Percentiles rank a stretch among this genome's conserved stretches.
Evolutionary conservation across 2,329 filamentous ascomycete species (phyloP).

Genomic region (Colletotrichum cereale): DNA sequence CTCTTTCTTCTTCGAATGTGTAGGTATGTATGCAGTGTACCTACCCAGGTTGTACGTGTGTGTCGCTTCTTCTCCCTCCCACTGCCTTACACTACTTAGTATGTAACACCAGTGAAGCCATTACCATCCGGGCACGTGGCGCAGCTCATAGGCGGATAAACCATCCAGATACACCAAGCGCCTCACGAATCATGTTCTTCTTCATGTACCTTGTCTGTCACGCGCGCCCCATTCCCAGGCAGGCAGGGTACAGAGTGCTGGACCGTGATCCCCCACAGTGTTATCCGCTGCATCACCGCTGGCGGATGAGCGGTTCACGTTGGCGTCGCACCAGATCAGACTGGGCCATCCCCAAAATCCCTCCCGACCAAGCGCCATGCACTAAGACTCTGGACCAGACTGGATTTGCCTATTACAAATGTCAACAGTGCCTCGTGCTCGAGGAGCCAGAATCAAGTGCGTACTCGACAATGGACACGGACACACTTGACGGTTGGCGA

Average conservation of each 20-base stretch:
- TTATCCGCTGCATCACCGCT: conserved; percentile 5
- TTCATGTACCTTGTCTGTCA: neutral
- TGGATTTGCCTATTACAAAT: neutral
- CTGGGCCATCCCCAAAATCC: neutral
- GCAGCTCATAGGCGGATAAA: conserved; percentile 31
- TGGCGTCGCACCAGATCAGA: conserved; percentile 1
- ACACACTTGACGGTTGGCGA: neutral
- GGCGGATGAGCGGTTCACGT: neutral
- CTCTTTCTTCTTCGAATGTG: neutral
- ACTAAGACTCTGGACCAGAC: neutral
- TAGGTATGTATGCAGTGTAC: too few relatives aligned
- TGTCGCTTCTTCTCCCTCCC: neutral
- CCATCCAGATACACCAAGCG: neutral
- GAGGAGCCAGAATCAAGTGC: neutral
- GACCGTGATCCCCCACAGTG: neutral
- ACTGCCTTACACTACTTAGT: neutral
- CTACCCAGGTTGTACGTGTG: too few relatives aligned
- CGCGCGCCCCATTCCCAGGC: neutral
- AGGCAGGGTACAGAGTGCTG: neutral
- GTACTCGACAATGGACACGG: neutral
- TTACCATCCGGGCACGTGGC: conserved; percentile 23
- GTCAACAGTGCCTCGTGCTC: neutral
- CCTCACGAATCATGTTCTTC: neutral
- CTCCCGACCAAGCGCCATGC: neutral
- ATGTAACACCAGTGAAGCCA: neutral